Evolutionary conservation across 208 protist genomes (phyloP), one percentile per base, ranked within the genome.

Genomic region (Trypanosoma conorhini): DNA sequence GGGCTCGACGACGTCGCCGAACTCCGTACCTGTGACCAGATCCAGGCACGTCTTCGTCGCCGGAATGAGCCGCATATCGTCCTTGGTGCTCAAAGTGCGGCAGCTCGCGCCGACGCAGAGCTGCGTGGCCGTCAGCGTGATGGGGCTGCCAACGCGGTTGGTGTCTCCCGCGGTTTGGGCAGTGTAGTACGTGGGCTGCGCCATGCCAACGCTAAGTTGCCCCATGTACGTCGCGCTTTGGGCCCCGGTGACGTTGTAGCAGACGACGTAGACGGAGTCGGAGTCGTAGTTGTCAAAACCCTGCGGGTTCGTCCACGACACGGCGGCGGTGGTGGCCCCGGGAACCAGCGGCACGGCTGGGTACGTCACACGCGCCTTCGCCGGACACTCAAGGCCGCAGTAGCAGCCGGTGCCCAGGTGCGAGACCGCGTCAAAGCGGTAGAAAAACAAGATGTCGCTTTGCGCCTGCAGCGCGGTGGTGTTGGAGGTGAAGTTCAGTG

Each of bases 181-280:
- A 46, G 82, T 89, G 83, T 94, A 97, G 78, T 90, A 94, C n/a
- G 87, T 79, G n/a, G 92, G 92, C 65, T 97, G 85, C 8, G 88
- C 81, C 75, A 86, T 75, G 21, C 56, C 74, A 24, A 95, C 83
- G 54, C 50, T 82, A 19, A 97, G 24, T n/a, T 57, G 62, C 22
- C 89, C 89, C 67, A 93, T 76, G 77, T 93, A 97, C 44, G 85
- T 89, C 28, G 79, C 63, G 21, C 67, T 75, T 1, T 35, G 50
- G 33, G 33, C 5, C 21, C 9, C 10, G 5, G 31, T 33, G 12
- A 44, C 72, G 46, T 51, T 60, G 78, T 97, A 97, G 77, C 92
- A 97, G 22, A 92, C 80, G 13, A 91, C 62, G 70, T 94, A 97
- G 50, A 86, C 74, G 60, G 88, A 82, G 62, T 62, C 57, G 67